Evolutionary conservation across 2,329 filamentous ascomycete species (phyloP), one percentile per base, ranked within the genome.

Genomic region (Microcyclospora tardicrescens): DNA sequence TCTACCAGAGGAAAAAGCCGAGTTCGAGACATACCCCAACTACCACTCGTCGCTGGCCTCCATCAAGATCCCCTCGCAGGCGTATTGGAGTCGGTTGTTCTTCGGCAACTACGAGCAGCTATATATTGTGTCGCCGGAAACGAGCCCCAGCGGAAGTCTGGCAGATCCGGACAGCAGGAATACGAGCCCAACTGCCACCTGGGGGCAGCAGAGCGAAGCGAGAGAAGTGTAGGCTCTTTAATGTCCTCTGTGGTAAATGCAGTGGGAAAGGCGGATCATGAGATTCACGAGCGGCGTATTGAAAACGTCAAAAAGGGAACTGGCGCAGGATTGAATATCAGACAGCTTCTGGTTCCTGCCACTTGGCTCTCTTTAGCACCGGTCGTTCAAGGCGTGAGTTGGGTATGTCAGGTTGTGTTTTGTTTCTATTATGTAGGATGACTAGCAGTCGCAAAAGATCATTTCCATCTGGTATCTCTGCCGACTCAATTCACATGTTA

Each of bases 91-190:
- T 42, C 59, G 64, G 30, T 53, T 67, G 44, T 49, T 69, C 12
- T 55, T 66, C 40, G 63, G 65, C 40, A 61, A 58, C 40, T 69
- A 61, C 44, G 59, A 65, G 16, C 61, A 68, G 28, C 57, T 70
- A n/a, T 70, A 65, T 51, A 68, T 70, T 43, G 62, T 70, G 13
- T 65, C 60, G 35, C 58, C 63, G 13, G 61, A 65, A 32, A 60
- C 49, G 30, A 63, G 59, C 31, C 59, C 61, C 27, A 56, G 38
- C 6, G 48, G 46, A 30, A 59, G 57, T 35, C 34, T 53, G 14
- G 47, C 45, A 28, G 52, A 50, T 14, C 12, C 12, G 4, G 52
- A 51, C n/a, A 55, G 53, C 39, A 49, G 47, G 32, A 43, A 51
- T 16, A 35, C 47, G n/a, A 55, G 49, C 39, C 55, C 55, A 13